Evolutionary conservation across 2,329 filamentous ascomycete genomes (phyloP).

Genomic region (Chrysoporthe deuterocubensis): DNA sequence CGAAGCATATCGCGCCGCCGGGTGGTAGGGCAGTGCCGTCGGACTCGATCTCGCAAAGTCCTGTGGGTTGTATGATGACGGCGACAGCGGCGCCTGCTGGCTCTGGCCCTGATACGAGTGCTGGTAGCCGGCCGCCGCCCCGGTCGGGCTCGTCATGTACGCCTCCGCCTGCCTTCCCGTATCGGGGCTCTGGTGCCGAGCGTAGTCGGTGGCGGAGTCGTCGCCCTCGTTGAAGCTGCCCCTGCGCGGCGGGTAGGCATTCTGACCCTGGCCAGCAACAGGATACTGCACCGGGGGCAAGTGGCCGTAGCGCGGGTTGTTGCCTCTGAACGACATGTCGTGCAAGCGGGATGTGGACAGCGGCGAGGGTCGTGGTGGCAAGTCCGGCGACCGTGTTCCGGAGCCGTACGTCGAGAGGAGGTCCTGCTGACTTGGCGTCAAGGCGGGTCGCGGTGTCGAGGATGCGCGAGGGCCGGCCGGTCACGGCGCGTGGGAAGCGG

Average conservation of each 20-base stretch:
- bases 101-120: constrained; percentile 54
- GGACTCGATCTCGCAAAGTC: constrained; percentile 62
- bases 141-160: constrained; percentile 60
- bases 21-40: constrained; percentile 54
- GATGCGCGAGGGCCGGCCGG: constrained; percentile 1
- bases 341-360: constrained; percentile 1
- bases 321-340: constrained; percentile 66
- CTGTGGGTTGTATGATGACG: constrained; percentile 72
- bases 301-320: constrained; percentile 68
- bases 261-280: constrained; percentile 48
- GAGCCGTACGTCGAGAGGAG: background rate
- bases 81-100: constrained; percentile 49
- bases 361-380: constrained; percentile 6
- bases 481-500: background rate
- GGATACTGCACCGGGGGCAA: constrained; percentile 69
- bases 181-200: constrained; percentile 32
- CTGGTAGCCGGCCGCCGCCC: constrained; percentile 55
- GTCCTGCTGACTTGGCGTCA: constrained; percentile 12
- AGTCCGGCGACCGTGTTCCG: background rate
- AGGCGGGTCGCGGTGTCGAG: constrained; percentile 7
- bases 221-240: constrained; percentile 80
- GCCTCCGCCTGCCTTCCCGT: constrained; percentile 59
- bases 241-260: constrained; percentile 53
- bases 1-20: constrained; percentile 45
- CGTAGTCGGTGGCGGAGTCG: constrained; percentile 59